Conservation (phyloP, 495 filamentous ascomycete genomes). For the Penicillium tannophilum region DNA sequence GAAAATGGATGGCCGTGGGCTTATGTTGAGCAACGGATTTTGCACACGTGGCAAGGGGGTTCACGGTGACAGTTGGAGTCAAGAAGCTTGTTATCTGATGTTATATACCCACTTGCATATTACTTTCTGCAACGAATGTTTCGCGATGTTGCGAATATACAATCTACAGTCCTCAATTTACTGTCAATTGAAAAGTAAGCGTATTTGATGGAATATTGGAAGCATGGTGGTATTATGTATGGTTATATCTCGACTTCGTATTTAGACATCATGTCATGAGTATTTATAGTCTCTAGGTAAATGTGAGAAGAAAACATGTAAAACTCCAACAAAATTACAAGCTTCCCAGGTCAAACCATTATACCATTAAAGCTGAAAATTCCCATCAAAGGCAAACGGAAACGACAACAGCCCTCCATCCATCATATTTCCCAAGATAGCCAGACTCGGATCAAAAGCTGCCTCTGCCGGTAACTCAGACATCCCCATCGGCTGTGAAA, state of each 20-base stretch:
- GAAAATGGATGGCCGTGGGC: constrained; percentile 35
- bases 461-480: constrained; percentile 14
- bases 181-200: no score
- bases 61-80: constrained; percentile 6
- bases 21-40: constrained; percentile 29
- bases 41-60: constrained; percentile 21
- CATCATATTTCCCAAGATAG: constrained; percentile 39
- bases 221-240: no score
- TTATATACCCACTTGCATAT: constrained; percentile 15
- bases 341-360: not conserved
- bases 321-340: not conserved
- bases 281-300: no score
- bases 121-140: not conserved
- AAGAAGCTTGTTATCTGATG: not conserved
- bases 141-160: not conserved
- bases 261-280: no score
- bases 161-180: not conserved
- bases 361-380: constrained; percentile 18
- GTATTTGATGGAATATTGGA: no score
- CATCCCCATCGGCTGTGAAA: constrained; percentile 24
- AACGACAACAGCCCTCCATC: constrained; percentile 42
- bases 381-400: constrained; percentile 33
- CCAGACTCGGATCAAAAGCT: constrained; percentile 32
- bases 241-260: no score
- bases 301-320: no score